Base-by-base conservation (phyloP, 345 rosid species). In the Raphanus raphanistrum region DNA sequence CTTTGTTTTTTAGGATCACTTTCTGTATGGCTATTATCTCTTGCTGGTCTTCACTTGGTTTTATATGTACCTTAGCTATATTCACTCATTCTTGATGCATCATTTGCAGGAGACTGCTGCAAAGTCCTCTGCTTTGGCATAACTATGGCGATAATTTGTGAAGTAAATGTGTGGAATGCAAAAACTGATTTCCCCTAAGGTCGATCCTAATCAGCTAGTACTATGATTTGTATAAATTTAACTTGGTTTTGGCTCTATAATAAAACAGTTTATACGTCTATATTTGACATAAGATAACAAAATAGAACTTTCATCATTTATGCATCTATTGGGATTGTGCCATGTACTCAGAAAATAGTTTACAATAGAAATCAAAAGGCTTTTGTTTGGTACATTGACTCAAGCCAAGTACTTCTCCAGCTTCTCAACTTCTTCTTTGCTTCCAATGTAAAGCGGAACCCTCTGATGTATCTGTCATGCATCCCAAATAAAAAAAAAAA, bases 381-480 rank as follows among this genome's bases (percentile, higher is more conserved):
- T 63, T 80, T 45, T 62, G 64, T 36, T 70, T 82, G 75, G 77
- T 79, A 67, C 16, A 63, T 74, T 50, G 31, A 66, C 41, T 88
- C 81, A 94, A 86, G 90, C 96, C 80, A 94, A 84, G 69, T 86
- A 92, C 84, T 94, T 92, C 87, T 94, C 95, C 81, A 94, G 69
- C 80, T 94, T 92, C 86, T 94, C 97, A 25, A 92, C 97, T 80
- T 94, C 98, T 12, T 92, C 98, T 64, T 36, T 73, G 80, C 98
- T 94, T 73, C 98, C 97, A 58, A 94, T 92, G 85, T 92, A 94
- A 2, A 94, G 88, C 0, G 97, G 98, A 74, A 89, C 86, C 54
- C 97, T 90, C 82, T 94, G 96, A 80, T 94, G 98, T 71, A 94
- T 86, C 96, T 94, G 88, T 43, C 32, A 67, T 6, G 11, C 55